These are phyloP conservation scores for Cordyceps fumosorosea DNA, from an alignment of 2,329 filamentous ascomycete genomes.

Conservation along the genomic window DNA sequence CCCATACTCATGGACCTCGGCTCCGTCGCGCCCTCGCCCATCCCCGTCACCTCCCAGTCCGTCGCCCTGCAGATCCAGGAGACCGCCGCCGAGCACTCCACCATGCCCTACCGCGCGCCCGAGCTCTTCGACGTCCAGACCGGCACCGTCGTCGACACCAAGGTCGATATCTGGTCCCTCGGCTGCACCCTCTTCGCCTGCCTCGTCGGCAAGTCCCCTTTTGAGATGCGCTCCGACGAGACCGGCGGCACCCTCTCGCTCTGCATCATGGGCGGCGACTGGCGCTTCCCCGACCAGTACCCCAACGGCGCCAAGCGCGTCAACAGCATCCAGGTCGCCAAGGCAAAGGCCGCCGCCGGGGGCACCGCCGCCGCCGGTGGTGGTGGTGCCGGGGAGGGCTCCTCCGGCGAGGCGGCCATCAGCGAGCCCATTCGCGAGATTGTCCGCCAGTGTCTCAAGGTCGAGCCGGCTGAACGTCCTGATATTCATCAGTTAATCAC, in stretches of 20 bases:
- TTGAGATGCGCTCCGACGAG: constrained; percentile 92
- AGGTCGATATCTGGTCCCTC: constrained; percentile 95
- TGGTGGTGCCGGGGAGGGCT: constrained; percentile 19
- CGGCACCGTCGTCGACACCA: constrained; percentile 84
- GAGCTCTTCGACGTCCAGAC: constrained; percentile 98
- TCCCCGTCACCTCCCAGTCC: constrained; percentile 82
- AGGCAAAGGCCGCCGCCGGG: constrained; percentile 22
- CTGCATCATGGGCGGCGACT: constrained; percentile 88
- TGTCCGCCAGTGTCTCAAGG: constrained; percentile 75
- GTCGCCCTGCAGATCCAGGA: constrained; percentile 90
- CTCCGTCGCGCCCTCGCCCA: constrained; percentile 79
- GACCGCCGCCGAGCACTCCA: constrained; percentile 89
- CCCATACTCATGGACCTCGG: constrained; percentile 98
- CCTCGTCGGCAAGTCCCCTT: constrained; percentile 91
- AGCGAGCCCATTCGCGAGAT: constrained; percentile 81
- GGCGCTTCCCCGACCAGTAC: constrained; percentile 90
- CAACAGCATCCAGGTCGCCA: constrained; percentile 29
- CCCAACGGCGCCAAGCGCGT: constrained; percentile 47
- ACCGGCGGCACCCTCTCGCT: constrained; percentile 90
- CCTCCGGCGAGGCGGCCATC: constrained; percentile 43
- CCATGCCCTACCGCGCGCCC: constrained; percentile 96
- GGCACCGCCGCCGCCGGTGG: constrained; percentile 22
- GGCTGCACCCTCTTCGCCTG: constrained; percentile 98
- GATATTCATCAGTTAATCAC: constrained; percentile 78
- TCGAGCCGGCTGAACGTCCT: constrained; percentile 82